These are phyloP conservation scores for Akanthomyces uredinophilus DNA, from an alignment of 2,329 filamentous ascomycete genomes.

Conservation along the genomic window DNA sequence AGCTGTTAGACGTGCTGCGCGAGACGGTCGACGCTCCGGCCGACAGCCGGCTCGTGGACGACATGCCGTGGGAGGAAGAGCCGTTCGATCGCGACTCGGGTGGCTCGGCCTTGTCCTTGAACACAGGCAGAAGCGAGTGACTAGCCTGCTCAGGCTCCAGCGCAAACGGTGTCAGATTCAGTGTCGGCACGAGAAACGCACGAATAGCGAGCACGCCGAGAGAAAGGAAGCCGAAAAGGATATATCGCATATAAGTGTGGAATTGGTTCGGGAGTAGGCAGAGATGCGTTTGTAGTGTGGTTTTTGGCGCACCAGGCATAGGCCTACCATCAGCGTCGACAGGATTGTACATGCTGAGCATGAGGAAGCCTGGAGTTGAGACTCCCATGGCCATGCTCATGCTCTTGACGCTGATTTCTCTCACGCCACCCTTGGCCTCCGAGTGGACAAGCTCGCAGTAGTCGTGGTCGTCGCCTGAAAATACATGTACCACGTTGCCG, in stretches of 20 bases:
- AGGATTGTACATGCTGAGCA: conserved; percentile 90
- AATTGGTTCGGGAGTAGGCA: conserved; percentile 89
- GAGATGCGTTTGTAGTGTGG: conserved; percentile 79
- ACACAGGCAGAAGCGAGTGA: conserved; percentile 37
- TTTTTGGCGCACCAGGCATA: conserved; percentile 35
- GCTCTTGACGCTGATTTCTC: conserved; percentile 92
- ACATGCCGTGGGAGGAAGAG: conserved; percentile 25
- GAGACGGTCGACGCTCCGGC: conserved; percentile 10
- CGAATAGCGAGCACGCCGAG: conserved; percentile 47
- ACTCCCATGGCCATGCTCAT: conserved; percentile 97
- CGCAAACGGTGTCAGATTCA: conserved; percentile 50
- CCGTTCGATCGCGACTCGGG: conserved; percentile 22
- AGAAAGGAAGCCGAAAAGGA: conserved; percentile 52
- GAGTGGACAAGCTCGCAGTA: conserved; percentile 88
- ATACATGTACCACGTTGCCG: conserved; percentile 78
- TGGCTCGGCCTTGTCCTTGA: conserved; percentile 50
- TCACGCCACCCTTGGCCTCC: conserved; percentile 57
- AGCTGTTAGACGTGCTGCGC: conserved; percentile 24
- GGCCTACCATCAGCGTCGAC: conserved; percentile 57
- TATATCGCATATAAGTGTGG: conserved; percentile 76
- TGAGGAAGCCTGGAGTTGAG: conserved; percentile 75
- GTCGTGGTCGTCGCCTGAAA: conserved; percentile 96
- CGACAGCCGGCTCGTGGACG: conserved; percentile 16
- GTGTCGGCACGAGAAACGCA: conserved; percentile 52
- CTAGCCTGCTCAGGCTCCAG: conserved; percentile 35